Evolutionary conservation across 192 early-diverging fungal species (phyloP), one percentile per base, ranked within the genome.

Genomic region (Dissophora globulifera): DNA sequence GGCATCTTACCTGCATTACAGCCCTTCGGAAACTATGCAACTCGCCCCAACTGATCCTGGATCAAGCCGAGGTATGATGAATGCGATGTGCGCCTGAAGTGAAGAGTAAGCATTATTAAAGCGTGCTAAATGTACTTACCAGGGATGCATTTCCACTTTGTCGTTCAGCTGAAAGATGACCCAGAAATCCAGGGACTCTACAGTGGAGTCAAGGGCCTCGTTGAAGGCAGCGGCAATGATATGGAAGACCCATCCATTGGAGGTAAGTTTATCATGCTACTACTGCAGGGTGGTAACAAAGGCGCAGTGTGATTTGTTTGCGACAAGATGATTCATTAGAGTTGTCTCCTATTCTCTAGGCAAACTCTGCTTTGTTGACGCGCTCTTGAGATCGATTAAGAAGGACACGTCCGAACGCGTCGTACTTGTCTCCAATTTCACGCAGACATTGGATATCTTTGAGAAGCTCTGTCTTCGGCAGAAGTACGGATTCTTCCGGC

Each of bases 371-470:
- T 74, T 74, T 59, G 69, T 74, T 4, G 54, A 58, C 12, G 33
- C 53, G 4, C 41, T 74, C 5, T 29, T 74, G 2, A 30, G 42
- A 20, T 57, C 61, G 12, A 62, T 74, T 16, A 74, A 52, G 42
- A n/a, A 35, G 10, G 41, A 58, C 31, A 83, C 84, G 10, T 25
- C 52, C 2, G 84, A 85, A 41, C 85, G 88, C 58, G 85, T 92
- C 5, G 89, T 92, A 0, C 60, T 92, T 4, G 88, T 92, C 13
- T 90, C 88, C 16, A 89, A 90, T 59, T 92, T 83, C 58, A 89
- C 87, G 2, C 80, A 88, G 46, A 84, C 83, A 6, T 65, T 92
- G 4, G 89, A 92, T 62, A 47, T 91, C 10, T 63, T 89, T 19
- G 82, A 87, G 67, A 61, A 38, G 17, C 50, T 86, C 23, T 86